Percentiles rank a stretch among this genome's conserved stretches.
phyloP scores from a whole-genome alignment of 2,329 filamentous ascomycete species.

The Xylaria sp. region DNA sequence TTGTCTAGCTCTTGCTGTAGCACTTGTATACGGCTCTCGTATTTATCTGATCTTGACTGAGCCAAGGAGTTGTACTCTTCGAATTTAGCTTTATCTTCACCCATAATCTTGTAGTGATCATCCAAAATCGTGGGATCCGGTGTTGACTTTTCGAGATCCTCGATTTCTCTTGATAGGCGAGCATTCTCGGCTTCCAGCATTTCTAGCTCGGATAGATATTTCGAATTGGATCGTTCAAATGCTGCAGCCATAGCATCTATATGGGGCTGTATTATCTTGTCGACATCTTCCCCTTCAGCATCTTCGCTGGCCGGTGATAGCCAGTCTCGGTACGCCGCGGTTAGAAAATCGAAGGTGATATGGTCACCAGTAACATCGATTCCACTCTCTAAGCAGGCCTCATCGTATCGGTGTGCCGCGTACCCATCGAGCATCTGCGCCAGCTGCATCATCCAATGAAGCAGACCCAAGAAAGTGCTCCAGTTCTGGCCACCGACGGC shows the following conservation, averaged over 20 bases:
- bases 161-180: constrained; percentile 83
- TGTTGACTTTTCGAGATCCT: constrained; percentile 86
- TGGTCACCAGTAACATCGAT: constrained; percentile 89
- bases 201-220: constrained; percentile 84
- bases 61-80: constrained; percentile 92
- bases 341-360: constrained; percentile 94
- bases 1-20: constrained; percentile 90
- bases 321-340: constrained; percentile 92
- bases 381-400: constrained; percentile 87
- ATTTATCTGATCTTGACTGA: constrained; percentile 87
- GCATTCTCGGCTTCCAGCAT: constrained; percentile 88
- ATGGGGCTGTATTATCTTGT: constrained; percentile 82
- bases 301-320: constrained; percentile 86
- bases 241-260: constrained; percentile 87
- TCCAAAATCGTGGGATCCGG: constrained; percentile 87
- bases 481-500: constrained; percentile 97
- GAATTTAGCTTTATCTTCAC: constrained; percentile 94
- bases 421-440: constrained; percentile 94
- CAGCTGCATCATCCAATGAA: constrained; percentile 99
- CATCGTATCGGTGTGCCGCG: constrained; percentile 80
- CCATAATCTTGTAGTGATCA: constrained; percentile 90
- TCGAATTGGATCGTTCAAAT: constrained; percentile 86
- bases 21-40: constrained; percentile 81
- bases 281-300: constrained; percentile 84
- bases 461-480: constrained; percentile 90